Evolutionary conservation across 2,329 filamentous ascomycete species (phyloP).

Genomic region (Aspergillus pseudoviridinutans): DNA sequence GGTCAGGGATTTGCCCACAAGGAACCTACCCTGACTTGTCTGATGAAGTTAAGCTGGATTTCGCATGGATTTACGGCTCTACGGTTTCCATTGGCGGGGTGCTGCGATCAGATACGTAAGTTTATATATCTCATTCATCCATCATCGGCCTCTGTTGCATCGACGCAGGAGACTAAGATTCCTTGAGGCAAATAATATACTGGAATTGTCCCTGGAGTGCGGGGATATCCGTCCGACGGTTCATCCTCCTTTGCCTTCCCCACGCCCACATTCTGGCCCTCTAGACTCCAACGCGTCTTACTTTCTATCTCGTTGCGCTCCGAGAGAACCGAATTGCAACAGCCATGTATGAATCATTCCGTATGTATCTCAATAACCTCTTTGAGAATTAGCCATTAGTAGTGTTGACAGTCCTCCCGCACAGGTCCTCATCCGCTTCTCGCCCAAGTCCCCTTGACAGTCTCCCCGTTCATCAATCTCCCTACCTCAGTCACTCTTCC

Average conservation of each 20-base stretch:
- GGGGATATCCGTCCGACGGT: not conserved
- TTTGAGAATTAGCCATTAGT: not conserved
- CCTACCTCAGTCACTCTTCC: conserved; percentile 87
- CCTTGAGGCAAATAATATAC: too few relatives aligned
- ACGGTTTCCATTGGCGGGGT: too few relatives aligned
- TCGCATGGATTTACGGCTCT: too few relatives aligned
- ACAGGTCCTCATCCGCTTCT: conserved; percentile 78
- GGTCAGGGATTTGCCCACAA: too few relatives aligned
- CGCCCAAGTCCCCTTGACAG: conserved; percentile 86
- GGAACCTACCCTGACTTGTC: too few relatives aligned
- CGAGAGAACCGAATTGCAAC: not conserved
- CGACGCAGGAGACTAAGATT: too few relatives aligned
- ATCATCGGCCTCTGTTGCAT: too few relatives aligned
- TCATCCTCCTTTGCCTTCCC: not conserved
- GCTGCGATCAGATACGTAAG: too few relatives aligned
- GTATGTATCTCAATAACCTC: conserved; percentile 28
- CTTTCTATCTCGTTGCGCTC: not conserved
- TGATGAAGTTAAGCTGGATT: too few relatives aligned
- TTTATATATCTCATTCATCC: too few relatives aligned
- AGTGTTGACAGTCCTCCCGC: conserved; percentile 2
- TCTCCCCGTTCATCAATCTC: conserved; percentile 89
- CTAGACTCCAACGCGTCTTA: not conserved
- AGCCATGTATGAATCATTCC: conserved; percentile 44
- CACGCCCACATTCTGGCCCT: not conserved
- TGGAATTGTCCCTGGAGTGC: not conserved